Evolutionary conservation across 139 green algal genomes (phyloP), one percentile per base, ranked within the genome.

Genomic region (Eudorina sp.): DNA sequence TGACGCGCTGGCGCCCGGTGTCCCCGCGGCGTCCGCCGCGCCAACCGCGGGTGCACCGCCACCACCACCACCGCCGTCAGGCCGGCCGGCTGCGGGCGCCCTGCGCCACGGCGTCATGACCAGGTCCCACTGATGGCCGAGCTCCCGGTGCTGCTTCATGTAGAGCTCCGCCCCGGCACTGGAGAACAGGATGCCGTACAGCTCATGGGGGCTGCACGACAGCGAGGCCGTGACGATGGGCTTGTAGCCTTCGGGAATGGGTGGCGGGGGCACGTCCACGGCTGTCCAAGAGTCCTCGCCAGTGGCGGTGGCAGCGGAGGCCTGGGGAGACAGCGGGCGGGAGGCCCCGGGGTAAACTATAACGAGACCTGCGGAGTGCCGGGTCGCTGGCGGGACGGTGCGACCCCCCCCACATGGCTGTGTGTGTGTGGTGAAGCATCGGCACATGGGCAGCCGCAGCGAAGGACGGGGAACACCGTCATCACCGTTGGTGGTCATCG

Each of bases 121-220:
- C 14, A 88, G 36, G 14, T 81, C 82, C 82, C 82, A 88, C 21
- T 88, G 82, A 64, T 43, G 31, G 2, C 82, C 82, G 4, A 88
- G 29, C 7, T 77, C 64, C 25, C 68, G 36, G 25, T 88, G 83
- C 83, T 88, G 66, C 48, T 58, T 23, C 21, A 58, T 9, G 38
- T 72, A 88, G 18, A 81, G 29, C 5, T 69, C 69, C 3, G 83
- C 25, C 21, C 62, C 81, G 7, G 31, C 0, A 11, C 34, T 53
- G 14, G 83, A 81, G 11, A 88, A 46, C 13, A 88, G 40, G 31
- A 73, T 53, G 25, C 27, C 21, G 46, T 88, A 88, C 27, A 88
- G 68, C 36, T 88, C 68, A 34, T 88, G 83, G 4, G 68, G 48
- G 18, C 46, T 81, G 68, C 83, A 88, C 29, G 83, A 27, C 68